Percentiles rank a stretch among this genome's conserved stretches.
Evolutionary conservation across 148 eudicot species (phyloP).

Genomic region (Rhododendron vialii): DNA sequence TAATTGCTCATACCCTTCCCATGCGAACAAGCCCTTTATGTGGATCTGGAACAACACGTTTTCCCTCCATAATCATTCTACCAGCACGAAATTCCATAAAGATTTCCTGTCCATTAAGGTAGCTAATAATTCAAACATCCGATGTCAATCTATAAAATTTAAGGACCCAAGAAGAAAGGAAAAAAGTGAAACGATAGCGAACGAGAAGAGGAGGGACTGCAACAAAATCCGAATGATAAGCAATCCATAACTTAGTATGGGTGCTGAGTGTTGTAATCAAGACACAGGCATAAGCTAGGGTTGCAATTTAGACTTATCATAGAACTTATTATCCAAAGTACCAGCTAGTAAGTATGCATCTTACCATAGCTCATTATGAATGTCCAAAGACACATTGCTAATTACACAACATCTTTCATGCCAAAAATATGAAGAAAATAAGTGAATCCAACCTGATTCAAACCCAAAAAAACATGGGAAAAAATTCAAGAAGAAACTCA

Average conservation of each 20-base stretch:
- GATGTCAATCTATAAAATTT: background rate
- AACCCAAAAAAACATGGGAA: background rate
- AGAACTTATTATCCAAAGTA: background rate
- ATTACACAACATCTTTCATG: background rate
- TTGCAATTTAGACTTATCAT: background rate
- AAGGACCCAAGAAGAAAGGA: background rate
- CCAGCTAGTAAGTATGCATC: background rate
- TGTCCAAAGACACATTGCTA: background rate
- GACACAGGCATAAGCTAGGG: background rate
- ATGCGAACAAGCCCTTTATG: slow-evolving; percentile 91
- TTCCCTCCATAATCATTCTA: slow-evolving; percentile 84
- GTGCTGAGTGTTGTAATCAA: background rate
- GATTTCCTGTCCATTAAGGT: slow-evolving; percentile 36
- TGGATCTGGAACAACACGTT: slow-evolving; percentile 76
- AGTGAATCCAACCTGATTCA: background rate
- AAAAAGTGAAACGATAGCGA: background rate
- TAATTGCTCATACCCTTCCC: slow-evolving; percentile 54
- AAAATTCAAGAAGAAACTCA: background rate
- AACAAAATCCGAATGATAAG: background rate
- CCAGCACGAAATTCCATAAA: slow-evolving; percentile 93
- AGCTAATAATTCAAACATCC: background rate
- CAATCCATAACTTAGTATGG: background rate
- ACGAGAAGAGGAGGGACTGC: background rate
- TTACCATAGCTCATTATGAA: background rate
- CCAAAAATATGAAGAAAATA: background rate